Conservation (phyloP, 768 basidiomycete genomes). For the Galerina marginata region DNA sequence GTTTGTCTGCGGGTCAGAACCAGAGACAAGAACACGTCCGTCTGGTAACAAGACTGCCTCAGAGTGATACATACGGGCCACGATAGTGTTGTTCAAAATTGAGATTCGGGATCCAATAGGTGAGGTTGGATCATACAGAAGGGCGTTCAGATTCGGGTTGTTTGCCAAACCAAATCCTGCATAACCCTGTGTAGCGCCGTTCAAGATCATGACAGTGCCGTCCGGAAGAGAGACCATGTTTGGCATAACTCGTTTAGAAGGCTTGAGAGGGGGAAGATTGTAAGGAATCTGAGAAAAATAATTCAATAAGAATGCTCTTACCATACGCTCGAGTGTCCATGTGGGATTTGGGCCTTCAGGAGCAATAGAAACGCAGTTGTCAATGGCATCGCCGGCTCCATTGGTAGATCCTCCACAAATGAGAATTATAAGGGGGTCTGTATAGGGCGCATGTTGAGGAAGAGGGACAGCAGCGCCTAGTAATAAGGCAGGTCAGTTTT, state of each 20-base stretch:
- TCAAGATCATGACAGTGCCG: conserved; percentile 79
- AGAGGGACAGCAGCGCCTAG: conserved; percentile 68
- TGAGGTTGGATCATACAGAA: conserved; percentile 72
- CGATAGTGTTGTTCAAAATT: conserved; percentile 68
- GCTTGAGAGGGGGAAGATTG: conserved; percentile 13
- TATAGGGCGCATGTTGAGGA: conserved; percentile 76
- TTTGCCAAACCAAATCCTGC: conserved; percentile 76
- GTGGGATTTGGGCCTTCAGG: conserved; percentile 66
- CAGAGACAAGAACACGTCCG: conserved; percentile 76
- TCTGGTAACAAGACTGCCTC: conserved; percentile 77
- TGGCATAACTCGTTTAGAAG: conserved; percentile 66
- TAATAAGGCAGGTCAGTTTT: background rate
- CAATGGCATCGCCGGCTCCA: conserved; percentile 56
- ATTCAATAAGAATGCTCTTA: conserved; percentile 33
- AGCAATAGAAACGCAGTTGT: conserved; percentile 73
- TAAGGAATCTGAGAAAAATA: background rate
- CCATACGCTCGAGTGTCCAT: conserved; percentile 84
- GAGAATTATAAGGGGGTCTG: conserved; percentile 68
- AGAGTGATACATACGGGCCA: conserved; percentile 81
- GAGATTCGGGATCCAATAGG: conserved; percentile 68
- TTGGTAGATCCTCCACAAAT: conserved; percentile 79
- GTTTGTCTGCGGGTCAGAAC: conserved; percentile 71
- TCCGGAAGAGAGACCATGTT: conserved; percentile 76
- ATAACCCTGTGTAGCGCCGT: conserved; percentile 72
- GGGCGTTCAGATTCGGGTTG: conserved; percentile 65